Evolutionary conservation across 345 rosid species (phyloP).

Genomic region (Fremontodendron californicum): DNA sequence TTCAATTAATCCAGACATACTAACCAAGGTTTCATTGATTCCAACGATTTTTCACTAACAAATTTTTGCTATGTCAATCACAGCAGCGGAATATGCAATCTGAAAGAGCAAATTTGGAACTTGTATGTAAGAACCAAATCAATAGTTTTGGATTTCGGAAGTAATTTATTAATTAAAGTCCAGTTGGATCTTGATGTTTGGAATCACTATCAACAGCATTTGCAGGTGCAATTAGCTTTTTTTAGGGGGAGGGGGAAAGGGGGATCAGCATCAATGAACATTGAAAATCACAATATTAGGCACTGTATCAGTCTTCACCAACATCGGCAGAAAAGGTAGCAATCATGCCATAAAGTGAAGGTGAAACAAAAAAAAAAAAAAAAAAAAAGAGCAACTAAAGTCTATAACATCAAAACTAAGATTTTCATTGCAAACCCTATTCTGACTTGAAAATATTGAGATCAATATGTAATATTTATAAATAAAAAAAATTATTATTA

Average conservation of each 20-base stretch:
- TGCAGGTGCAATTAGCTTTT: background rate
- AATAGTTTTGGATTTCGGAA: constrained; percentile 3
- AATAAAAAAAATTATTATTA: too few relatives aligned
- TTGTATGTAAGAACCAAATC: constrained; percentile 1
- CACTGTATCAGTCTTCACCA: background rate
- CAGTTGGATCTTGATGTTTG: background rate
- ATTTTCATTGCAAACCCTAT: too few relatives aligned
- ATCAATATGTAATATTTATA: too few relatives aligned
- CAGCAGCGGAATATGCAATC: constrained; percentile 18
- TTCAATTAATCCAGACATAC: constrained; percentile 86
- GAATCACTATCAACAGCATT: background rate
- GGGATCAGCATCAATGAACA: background rate
- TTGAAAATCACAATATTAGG: background rate
- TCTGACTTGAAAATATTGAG: too few relatives aligned
- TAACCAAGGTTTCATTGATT: constrained; percentile 40
- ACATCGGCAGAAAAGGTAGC: background rate
- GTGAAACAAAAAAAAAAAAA: background rate
- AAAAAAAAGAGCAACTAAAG: too few relatives aligned
- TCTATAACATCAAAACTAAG: background rate
- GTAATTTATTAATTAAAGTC: background rate
- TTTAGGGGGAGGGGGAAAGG: background rate
- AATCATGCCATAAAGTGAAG: background rate
- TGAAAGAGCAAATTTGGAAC: constrained; percentile 20
- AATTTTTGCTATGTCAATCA: constrained; percentile 8
- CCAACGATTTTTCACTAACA: constrained; percentile 16